Conservation (phyloP, 2,329 filamentous ascomycete species). For the Epichloe hybrida region DNA sequence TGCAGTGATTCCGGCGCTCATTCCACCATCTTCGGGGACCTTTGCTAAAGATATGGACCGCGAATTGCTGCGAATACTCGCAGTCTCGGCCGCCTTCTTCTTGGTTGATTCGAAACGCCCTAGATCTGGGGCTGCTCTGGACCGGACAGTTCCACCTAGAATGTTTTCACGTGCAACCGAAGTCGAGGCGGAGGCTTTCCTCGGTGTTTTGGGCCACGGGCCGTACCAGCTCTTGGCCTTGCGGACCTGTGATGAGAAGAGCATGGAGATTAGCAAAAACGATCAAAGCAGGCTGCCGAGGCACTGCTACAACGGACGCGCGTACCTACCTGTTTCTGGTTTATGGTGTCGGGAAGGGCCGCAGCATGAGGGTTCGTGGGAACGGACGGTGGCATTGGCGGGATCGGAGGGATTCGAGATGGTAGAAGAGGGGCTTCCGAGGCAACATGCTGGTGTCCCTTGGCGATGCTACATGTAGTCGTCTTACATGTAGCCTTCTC, state of each 20-base stretch:
- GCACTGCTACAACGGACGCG: no score
- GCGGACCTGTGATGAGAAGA: conserved; percentile 24
- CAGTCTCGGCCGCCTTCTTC: conserved; percentile 23
- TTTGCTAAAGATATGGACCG: conserved; percentile 12
- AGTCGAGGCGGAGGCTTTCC: conserved; percentile 46
- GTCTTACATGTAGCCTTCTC: background rate
- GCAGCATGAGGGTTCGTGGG: background rate
- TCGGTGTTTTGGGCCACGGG: conserved; percentile 42
- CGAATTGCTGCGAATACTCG: conserved; percentile 17
- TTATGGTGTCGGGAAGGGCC: background rate
- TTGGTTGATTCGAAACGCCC: conserved; percentile 31
- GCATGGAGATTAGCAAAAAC: background rate
- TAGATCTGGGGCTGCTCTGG: conserved; percentile 33
- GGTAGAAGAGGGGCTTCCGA: background rate
- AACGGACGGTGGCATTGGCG: conserved; percentile 3
- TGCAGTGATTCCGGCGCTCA: background rate
- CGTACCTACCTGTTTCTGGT: conserved; percentile 8
- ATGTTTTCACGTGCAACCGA: conserved; percentile 49
- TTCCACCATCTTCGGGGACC: conserved; percentile 12
- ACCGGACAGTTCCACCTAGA: conserved; percentile 38
- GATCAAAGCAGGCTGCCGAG: background rate
- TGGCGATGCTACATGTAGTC: background rate
- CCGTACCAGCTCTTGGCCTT: conserved; percentile 50
- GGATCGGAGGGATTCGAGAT: background rate
- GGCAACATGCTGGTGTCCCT: background rate